Percentiles rank a stretch among this genome's conserved stretches.
These are phyloP conservation scores for Aspergillus sp. DNA, from an alignment of 2,329 filamentous ascomycete genomes.

Conservation along the genomic window DNA sequence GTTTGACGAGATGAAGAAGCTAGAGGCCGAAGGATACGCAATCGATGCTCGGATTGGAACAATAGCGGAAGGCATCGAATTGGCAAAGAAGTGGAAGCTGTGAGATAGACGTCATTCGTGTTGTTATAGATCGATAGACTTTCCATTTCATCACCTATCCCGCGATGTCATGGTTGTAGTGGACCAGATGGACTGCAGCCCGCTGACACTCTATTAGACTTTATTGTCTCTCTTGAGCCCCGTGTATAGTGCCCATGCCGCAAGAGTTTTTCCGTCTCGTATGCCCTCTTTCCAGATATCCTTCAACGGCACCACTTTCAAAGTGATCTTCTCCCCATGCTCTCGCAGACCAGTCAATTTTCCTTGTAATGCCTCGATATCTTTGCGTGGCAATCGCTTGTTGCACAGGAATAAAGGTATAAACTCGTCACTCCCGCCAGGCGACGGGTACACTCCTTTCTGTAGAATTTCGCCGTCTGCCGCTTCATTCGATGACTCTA, in stretches of 20 bases:
- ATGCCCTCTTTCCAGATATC: conserved; percentile 59
- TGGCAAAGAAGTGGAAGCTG: conserved; percentile 60
- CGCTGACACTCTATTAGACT: conserved; percentile 32
- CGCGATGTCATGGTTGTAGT: neutral
- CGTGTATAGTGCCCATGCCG: conserved; percentile 60
- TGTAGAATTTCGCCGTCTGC: conserved; percentile 46
- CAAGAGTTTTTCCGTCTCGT: conserved; percentile 61
- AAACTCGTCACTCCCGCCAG: conserved; percentile 64
- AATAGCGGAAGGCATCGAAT: conserved; percentile 76
- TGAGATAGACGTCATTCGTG: conserved; percentile 13
- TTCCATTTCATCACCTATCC: neutral
- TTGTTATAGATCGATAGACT: conserved; percentile 13
- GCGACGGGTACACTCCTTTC: conserved; percentile 57
- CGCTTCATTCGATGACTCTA: conserved; percentile 30
- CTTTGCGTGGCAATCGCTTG: conserved; percentile 53
- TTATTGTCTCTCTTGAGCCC: conserved; percentile 54
- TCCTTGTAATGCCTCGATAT: conserved; percentile 57
- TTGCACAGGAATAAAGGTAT: conserved; percentile 61
- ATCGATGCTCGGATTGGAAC: conserved; percentile 80
- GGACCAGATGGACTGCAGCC: neutral
- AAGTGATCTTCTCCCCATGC: conserved; percentile 62
- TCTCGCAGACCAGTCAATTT: conserved; percentile 59
- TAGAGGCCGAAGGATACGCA: conserved; percentile 73
- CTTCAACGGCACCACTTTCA: conserved; percentile 58
- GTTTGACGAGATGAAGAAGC: conserved; percentile 67